phyloP scores from a whole-genome alignment of 2,329 filamentous ascomycete genomes.

The Paraphoma chrysanthemicola region DNA sequence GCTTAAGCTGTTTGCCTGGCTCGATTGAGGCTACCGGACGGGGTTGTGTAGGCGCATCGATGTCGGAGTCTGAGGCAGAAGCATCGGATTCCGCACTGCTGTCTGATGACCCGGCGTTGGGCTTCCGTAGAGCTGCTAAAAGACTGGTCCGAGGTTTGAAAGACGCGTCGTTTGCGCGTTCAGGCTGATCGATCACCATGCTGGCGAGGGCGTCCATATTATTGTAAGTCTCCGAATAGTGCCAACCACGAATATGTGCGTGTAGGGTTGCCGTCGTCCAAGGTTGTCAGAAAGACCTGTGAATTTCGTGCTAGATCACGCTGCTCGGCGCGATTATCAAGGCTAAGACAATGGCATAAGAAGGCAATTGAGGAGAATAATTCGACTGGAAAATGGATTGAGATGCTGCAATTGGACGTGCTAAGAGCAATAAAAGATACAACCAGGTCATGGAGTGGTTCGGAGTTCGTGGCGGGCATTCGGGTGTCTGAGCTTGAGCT shows the following conservation, averaged over 20 bases:
- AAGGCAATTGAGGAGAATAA: too few species aligned
- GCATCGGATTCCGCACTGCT: constrained; percentile 51
- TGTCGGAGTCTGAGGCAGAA: constrained; percentile 30
- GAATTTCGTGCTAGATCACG: too few species aligned
- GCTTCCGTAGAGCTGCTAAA: constrained; percentile 29
- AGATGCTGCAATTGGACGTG: too few species aligned
- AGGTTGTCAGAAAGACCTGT: too few species aligned
- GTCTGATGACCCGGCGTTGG: constrained; percentile 36
- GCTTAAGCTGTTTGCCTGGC: not conserved
- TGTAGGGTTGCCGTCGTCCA: too few species aligned
- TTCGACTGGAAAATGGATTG: too few species aligned
- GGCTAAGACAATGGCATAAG: too few species aligned
- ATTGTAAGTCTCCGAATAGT: too few species aligned
- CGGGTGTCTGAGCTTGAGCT: constrained; percentile 11
- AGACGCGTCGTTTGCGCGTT: constrained; percentile 22
- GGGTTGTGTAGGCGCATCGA: not conserved
- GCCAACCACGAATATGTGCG: too few species aligned
- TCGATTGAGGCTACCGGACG: not conserved
- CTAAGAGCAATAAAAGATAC: not conserved
- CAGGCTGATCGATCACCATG: not conserved
- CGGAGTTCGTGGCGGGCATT: constrained; percentile 12
- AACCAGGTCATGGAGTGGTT: not conserved
- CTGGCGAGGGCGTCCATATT: not conserved
- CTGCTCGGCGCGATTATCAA: too few species aligned
- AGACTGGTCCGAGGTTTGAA: constrained; percentile 25